A percentile compares a stretch with the other conserved stretches of the same genome.
These are phyloP conservation scores for Jamesozyma jinghongensis DNA, from an alignment of 805 yeast genomes.

Conservation along the genomic window DNA sequence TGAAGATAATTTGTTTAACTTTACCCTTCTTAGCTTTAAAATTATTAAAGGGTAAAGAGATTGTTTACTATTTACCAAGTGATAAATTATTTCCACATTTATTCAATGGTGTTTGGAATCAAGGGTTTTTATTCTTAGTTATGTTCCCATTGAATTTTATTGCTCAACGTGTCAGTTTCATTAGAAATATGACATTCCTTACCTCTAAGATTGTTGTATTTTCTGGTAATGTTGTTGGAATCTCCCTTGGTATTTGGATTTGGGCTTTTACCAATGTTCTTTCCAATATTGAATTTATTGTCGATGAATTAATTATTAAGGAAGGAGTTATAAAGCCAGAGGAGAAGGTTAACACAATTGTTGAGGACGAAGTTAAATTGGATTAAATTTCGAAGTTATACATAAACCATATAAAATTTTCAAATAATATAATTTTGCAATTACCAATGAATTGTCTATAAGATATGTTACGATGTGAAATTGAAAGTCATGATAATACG, in stretches of 20 bases:
- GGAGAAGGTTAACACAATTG: neutral
- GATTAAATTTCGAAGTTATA: no score
- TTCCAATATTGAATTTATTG: slow-evolving; percentile 22
- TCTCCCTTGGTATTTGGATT: slow-evolving; percentile 30
- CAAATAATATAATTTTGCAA: no score
- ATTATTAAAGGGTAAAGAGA: slow-evolving; percentile 27
- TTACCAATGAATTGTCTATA: no score
- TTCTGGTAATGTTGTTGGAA: slow-evolving; percentile 12
- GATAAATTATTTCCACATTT: slow-evolving; percentile 24
- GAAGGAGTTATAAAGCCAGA: slow-evolving; percentile 10
- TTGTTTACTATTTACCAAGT: slow-evolving; percentile 24
- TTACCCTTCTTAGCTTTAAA: slow-evolving; percentile 26
- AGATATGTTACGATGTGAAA: no score
- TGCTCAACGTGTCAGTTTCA: neutral
- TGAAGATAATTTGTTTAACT: slow-evolving; percentile 22
- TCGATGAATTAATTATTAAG: slow-evolving; percentile 14
- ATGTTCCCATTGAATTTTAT: slow-evolving; percentile 20
- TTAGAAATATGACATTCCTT: slow-evolving; percentile 1
- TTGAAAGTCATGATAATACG: no score
- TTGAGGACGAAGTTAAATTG: slow-evolving; percentile 3
- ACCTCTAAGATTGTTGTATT: slow-evolving; percentile 1
- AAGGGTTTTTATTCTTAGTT: slow-evolving; percentile 26
- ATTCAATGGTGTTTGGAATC: slow-evolving; percentile 24
- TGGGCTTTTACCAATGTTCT: slow-evolving; percentile 28
- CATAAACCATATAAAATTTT: no score